Base-by-base conservation (phyloP, 179 eudicot species). In the Amaranthus tricolor region DNA sequence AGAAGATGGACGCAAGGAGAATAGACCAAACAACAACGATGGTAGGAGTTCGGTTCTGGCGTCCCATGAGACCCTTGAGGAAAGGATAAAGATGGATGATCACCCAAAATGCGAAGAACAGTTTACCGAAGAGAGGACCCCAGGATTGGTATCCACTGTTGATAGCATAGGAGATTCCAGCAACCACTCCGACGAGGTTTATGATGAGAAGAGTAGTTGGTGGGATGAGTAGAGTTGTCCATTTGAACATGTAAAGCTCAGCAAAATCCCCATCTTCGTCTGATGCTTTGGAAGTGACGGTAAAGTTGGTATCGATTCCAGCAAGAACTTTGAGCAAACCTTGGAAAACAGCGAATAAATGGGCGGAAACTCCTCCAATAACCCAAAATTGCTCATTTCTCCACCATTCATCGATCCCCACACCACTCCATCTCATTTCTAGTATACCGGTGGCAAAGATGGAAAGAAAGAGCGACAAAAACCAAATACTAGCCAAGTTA, bases 311-410 rank as follows among this genome's bases (percentile, higher is more conserved):
- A 68, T 86, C 89, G 4, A 86, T 84, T 50, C 89, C 89, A 59
- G 89, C 88, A 20, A 86, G 80, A 58, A 86, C 88, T 70, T 86
- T 86, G 70, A 86, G 85, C 56, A 86, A 40, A 44, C 88, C 89
- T 77, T 86, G 89, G 77, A 86, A 86, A 12, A 86, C 87, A 0
- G 86, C 89, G 20, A 86, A 86, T 6, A 86, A 74, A 74, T 82
- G 89, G 50, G 86, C 83, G 9, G 89, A 84, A 51, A 81, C 85
- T 7, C 89, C 89, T 68, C 86, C 88, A 62, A 85, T 86, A 4
- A 86, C 88, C 88, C 89, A 85, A 79, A 86, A 86, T 70, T 86
- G 89, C 76, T 86, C 89, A 15, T 86, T 86, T 75, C 89, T 86
- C 89, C 89, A 86, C 89, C 88, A 84, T 60, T 82, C 86, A 43